phyloP scores from a whole-genome alignment of 257 asterid genomes.

The Coffea eugenioides region DNA sequence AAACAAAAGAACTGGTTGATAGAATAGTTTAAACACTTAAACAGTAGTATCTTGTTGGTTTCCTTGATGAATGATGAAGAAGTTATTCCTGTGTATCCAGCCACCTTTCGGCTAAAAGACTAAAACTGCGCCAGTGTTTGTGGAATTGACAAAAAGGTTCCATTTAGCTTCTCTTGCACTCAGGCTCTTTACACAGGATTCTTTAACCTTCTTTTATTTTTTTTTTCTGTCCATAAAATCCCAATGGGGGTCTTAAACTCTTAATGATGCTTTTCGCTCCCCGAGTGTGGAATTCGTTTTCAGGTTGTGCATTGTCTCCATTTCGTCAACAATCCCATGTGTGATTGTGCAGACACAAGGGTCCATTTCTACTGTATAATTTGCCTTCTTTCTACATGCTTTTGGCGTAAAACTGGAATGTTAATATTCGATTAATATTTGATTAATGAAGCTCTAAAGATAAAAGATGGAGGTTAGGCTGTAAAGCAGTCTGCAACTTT shows the following conservation, averaged over 20 bases:
- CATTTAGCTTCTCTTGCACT: slow-evolving; percentile 1
- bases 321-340: too few relatives aligned
- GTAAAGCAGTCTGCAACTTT: slow-evolving; percentile 20
- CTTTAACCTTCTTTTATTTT: neutral
- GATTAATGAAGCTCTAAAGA: neutral
- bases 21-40: too few relatives aligned
- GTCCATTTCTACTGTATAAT: neutral
- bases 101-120: slow-evolving; percentile 24
- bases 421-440: too few relatives aligned
- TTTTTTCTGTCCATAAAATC: neutral
- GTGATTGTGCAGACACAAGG: neutral
- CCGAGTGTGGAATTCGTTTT: neutral
- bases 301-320: neutral
- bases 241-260: slow-evolving; percentile 1
- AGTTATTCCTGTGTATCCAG: neutral
- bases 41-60: neutral
- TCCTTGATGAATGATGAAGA: slow-evolving; percentile 3
- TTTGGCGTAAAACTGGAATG: neutral
- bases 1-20: neutral
- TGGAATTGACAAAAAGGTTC: neutral
- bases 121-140: neutral
- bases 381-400: slow-evolving; percentile 4
- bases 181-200: slow-evolving; percentile 9
- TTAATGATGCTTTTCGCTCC: slow-evolving; percentile 7
- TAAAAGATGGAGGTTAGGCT: neutral